Evolutionary conservation across 2,329 filamentous ascomycete species (phyloP).

Genomic region (Fusarium secorum): DNA sequence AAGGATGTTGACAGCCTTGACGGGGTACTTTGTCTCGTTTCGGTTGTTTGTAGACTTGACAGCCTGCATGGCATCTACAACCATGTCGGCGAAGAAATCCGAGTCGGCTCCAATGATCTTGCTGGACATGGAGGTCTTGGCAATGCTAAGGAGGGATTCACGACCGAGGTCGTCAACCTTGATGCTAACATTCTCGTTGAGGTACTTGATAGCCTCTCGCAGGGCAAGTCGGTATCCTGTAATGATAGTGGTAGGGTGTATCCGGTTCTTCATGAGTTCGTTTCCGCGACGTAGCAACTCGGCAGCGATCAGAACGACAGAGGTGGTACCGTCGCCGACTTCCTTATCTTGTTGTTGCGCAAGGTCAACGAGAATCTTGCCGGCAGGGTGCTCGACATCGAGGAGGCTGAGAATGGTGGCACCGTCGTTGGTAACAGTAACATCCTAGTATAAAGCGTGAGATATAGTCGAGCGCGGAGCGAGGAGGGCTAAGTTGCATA

Average conservation of each 20-base stretch:
- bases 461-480: slow-evolving; percentile 27
- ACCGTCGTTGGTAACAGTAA: slow-evolving; percentile 98
- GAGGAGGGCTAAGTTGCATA: slow-evolving; percentile 54
- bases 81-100: slow-evolving; percentile 97
- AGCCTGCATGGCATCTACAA: slow-evolving; percentile 90
- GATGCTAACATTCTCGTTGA: slow-evolving; percentile 97
- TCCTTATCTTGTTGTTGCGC: slow-evolving; percentile 99
- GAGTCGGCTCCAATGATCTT: slow-evolving; percentile 97
- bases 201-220: slow-evolving; percentile 96
- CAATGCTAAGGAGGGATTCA: slow-evolving; percentile 92
- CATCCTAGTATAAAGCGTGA: slow-evolving; percentile 68
- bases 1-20: slow-evolving; percentile 98
- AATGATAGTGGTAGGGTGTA: slow-evolving; percentile 99
- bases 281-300: slow-evolving; percentile 93
- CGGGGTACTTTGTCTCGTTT: slow-evolving; percentile 93
- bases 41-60: slow-evolving; percentile 94
- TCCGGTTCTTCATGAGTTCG: slow-evolving; percentile 99
- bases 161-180: slow-evolving; percentile 92
- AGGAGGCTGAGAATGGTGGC: slow-evolving; percentile 94
- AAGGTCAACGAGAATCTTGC: slow-evolving; percentile 97
- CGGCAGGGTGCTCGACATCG: slow-evolving; percentile 96
- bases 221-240: slow-evolving; percentile 96
- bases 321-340: slow-evolving; percentile 97
- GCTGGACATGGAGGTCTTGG: slow-evolving; percentile 98
- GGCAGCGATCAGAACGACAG: slow-evolving; percentile 94